phyloP scores from a whole-genome alignment of 2,329 filamentous ascomycete species.

The Penicillium sp. region DNA sequence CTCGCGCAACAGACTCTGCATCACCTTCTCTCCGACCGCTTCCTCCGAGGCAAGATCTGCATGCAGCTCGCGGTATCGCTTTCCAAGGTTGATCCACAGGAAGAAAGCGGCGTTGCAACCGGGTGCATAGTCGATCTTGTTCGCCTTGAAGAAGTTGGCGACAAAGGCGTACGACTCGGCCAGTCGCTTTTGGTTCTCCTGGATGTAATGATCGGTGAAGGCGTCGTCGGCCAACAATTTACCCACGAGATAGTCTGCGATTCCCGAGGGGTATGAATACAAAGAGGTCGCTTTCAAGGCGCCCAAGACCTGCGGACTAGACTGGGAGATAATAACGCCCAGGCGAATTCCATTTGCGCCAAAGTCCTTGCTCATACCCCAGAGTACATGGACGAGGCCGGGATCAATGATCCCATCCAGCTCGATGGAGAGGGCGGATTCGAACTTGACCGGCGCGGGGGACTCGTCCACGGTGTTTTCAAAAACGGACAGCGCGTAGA shows the following conservation, averaged over 20 bases:
- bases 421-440: slow-evolving; percentile 44
- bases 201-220: slow-evolving; percentile 43
- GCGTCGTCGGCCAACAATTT: slow-evolving; percentile 42
- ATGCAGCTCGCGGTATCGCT: slow-evolving; percentile 23
- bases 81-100: slow-evolving; percentile 48
- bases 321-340: slow-evolving; percentile 47
- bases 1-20: slow-evolving; percentile 32
- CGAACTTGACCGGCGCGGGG: slow-evolving; percentile 35
- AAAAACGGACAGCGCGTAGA: slow-evolving; percentile 53
- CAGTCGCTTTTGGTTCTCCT: slow-evolving; percentile 40
- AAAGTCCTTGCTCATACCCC: slow-evolving; percentile 48
- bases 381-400: slow-evolving; percentile 47
- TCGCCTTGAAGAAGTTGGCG: slow-evolving; percentile 31
- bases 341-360: slow-evolving; percentile 52
- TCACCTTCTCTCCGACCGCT: slow-evolving; percentile 23
- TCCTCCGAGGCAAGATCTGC: slow-evolving; percentile 7
- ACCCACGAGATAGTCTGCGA: slow-evolving; percentile 35
- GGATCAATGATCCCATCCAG: slow-evolving; percentile 43
- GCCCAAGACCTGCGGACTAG: slow-evolving; percentile 38
- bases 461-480: slow-evolving; percentile 32
- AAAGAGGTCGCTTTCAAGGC: slow-evolving; percentile 38
- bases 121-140: slow-evolving; percentile 43
- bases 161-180: slow-evolving; percentile 38
- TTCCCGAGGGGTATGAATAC: slow-evolving; percentile 45
- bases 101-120: slow-evolving; percentile 54